Conservation (phyloP, 257 asterid species). For the Cynanchum wilfordii region DNA sequence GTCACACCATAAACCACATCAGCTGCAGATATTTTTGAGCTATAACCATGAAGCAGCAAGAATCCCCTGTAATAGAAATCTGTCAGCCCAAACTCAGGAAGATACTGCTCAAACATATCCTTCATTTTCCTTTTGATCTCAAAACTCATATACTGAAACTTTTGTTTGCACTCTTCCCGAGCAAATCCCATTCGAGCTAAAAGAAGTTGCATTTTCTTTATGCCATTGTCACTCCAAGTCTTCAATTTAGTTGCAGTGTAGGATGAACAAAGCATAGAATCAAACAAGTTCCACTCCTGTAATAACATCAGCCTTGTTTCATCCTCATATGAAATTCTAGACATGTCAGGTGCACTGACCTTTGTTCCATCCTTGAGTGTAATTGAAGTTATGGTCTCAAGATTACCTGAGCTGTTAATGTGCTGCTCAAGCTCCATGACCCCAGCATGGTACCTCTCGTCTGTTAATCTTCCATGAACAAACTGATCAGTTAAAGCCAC, state of each 20-base stretch:
- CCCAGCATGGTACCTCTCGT: conserved; percentile 83
- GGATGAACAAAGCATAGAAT: conserved; percentile 91
- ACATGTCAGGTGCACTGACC: conserved; percentile 70
- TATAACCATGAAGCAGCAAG: conserved; percentile 69
- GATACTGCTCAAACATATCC: conserved; percentile 86
- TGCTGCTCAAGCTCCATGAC: conserved; percentile 95
- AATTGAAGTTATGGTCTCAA: conserved; percentile 69
- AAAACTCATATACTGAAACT: conserved; percentile 82
- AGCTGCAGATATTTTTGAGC: conserved; percentile 91
- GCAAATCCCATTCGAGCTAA: conserved; percentile 96
- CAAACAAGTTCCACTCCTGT: conserved; percentile 98
- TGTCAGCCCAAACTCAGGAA: conserved; percentile 89
- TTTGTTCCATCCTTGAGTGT: conserved; percentile 92
- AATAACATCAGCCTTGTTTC: conserved; percentile 87
- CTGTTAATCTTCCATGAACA: conserved; percentile 86
- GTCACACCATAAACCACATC: conserved; percentile 94
- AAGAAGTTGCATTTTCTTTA: conserved; percentile 87
- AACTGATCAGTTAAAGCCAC: conserved; percentile 92
- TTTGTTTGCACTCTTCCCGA: conserved; percentile 86
- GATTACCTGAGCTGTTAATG: conserved; percentile 79
- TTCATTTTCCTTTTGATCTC: conserved; percentile 83
- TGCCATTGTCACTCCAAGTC: conserved; percentile 95
- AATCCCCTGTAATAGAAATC: conserved; percentile 87
- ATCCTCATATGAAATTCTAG: conserved; percentile 74
- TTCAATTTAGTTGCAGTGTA: conserved; percentile 86